Conservation (phyloP, 2,329 filamentous ascomycete species). For the Davidsoniella eucalypti region DNA sequence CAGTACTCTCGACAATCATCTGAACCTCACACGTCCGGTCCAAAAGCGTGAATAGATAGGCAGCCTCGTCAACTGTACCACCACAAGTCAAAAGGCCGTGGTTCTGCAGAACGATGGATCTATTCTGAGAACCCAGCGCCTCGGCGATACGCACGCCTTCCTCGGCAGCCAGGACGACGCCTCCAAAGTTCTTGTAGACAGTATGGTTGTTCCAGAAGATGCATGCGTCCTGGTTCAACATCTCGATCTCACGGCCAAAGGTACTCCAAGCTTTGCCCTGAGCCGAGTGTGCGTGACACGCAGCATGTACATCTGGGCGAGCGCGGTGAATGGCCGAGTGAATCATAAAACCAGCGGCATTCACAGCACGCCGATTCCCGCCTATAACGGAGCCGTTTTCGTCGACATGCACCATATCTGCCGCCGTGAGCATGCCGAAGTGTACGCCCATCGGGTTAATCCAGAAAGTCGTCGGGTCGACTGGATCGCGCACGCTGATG, state of each 20-base stretch:
- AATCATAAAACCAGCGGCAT: slow-evolving; percentile 46
- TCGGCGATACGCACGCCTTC: slow-evolving; percentile 42
- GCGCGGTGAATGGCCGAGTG: slow-evolving; percentile 44
- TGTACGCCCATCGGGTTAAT: slow-evolving; percentile 47
- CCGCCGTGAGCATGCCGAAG: slow-evolving; percentile 43
- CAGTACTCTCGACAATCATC: slow-evolving; percentile 19
- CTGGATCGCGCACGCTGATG: slow-evolving; percentile 46
- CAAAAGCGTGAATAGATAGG: slow-evolving; percentile 39
- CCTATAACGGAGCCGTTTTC: slow-evolving; percentile 41
- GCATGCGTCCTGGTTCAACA: slow-evolving; percentile 43
- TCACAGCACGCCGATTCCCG: slow-evolving; percentile 38
- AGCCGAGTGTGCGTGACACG: slow-evolving; percentile 43
- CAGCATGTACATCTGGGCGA: slow-evolving; percentile 40
- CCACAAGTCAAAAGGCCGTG: slow-evolving; percentile 50
- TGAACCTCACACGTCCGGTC: slow-evolving; percentile 22
- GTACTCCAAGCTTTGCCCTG: slow-evolving; percentile 44
- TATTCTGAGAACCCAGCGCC: slow-evolving; percentile 35
- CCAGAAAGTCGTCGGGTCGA: slow-evolving; percentile 43
- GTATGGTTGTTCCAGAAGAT: slow-evolving; percentile 41
- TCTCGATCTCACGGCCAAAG: slow-evolving; percentile 41
- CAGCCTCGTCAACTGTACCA: slow-evolving; percentile 48
- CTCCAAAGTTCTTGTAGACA: slow-evolving; percentile 44
- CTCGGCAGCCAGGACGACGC: slow-evolving; percentile 43
- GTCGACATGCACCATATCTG: slow-evolving; percentile 46
- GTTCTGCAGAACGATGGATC: slow-evolving; percentile 42